Conservation (phyloP, 108 stramenopile species). For the Conticribra guillardii region DNA sequence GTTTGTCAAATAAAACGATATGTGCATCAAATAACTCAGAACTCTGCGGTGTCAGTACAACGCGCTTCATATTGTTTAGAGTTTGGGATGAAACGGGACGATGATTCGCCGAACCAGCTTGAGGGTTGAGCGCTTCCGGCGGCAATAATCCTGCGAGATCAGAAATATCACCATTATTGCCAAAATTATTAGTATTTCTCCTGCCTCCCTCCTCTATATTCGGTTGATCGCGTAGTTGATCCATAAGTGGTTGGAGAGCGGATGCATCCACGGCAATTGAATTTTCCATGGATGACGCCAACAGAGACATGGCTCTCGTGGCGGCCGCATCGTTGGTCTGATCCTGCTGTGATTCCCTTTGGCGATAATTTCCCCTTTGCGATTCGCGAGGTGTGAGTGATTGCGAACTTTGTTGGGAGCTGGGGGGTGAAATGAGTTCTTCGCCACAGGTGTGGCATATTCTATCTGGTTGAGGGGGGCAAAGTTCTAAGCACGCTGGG, state of each 20-base stretch:
- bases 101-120: conserved; percentile 23
- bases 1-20: conserved; percentile 9
- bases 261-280: too few species aligned
- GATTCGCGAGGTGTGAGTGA: neutral
- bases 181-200: neutral
- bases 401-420: neutral
- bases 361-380: neutral
- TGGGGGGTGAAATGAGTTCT: conserved; percentile 8
- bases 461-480: neutral
- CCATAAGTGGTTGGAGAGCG: too few species aligned
- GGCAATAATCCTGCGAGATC: conserved; percentile 26
- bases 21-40: conserved; percentile 44
- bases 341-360: neutral
- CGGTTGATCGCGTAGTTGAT: too few species aligned
- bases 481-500: conserved; percentile 25
- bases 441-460: conserved; percentile 48
- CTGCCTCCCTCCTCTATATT: neutral
- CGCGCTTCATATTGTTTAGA: conserved; percentile 14
- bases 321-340: too few species aligned
- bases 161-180: neutral
- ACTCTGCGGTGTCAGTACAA: conserved; percentile 22
- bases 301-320: too few species aligned
- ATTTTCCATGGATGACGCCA: too few species aligned
- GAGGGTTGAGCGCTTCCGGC: conserved; percentile 44
- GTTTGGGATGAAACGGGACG: conserved; percentile 22